phyloP scores from a whole-genome alignment of 176 grass and related monocot species.

The Dactylis glomerata region DNA sequence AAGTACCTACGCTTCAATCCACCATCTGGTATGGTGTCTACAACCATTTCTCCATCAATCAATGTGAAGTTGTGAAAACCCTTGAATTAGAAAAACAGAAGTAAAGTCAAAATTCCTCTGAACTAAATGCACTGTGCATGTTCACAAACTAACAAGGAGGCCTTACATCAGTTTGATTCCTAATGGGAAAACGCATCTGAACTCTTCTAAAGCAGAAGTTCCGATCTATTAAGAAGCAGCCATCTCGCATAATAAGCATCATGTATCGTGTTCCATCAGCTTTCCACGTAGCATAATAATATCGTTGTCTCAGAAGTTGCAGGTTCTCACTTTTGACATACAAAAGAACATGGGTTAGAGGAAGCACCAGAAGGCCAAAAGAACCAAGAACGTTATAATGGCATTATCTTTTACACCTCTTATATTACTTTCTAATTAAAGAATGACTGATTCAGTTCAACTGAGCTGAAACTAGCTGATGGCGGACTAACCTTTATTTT shows the following conservation, averaged over 20 bases:
- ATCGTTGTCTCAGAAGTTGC: slow-evolving; percentile 86
- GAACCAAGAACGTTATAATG: neutral
- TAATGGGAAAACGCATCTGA: slow-evolving; percentile 91
- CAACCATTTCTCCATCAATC: slow-evolving; percentile 44
- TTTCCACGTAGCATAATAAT: slow-evolving; percentile 99
- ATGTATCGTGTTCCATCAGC: slow-evolving; percentile 96
- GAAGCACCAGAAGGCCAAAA: neutral
- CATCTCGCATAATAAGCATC: slow-evolving; percentile 83
- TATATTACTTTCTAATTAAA: neutral
- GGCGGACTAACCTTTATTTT: neutral
- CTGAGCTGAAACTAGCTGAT: neutral
- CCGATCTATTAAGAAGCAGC: slow-evolving; percentile 82
- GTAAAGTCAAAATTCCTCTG: neutral
- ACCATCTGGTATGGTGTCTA: slow-evolving; percentile 26
- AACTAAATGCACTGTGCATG: neutral
- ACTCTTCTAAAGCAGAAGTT: slow-evolving; percentile 91
- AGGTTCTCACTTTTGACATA: slow-evolving; percentile 70
- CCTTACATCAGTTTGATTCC: slow-evolving; percentile 61
- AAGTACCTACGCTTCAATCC: slow-evolving; percentile 32
- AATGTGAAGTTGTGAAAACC: slow-evolving; percentile 52
- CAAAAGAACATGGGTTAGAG: slow-evolving; percentile 1
- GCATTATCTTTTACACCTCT: neutral
- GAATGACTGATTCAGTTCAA: neutral
- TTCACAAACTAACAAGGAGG: slow-evolving; percentile 13
- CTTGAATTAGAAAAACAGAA: slow-evolving; percentile 35